Evolutionary conservation across 371 early-diverging fungal genomes (phyloP), one percentile per base, ranked within the genome.

Genomic region (Mortierella sp.): DNA sequence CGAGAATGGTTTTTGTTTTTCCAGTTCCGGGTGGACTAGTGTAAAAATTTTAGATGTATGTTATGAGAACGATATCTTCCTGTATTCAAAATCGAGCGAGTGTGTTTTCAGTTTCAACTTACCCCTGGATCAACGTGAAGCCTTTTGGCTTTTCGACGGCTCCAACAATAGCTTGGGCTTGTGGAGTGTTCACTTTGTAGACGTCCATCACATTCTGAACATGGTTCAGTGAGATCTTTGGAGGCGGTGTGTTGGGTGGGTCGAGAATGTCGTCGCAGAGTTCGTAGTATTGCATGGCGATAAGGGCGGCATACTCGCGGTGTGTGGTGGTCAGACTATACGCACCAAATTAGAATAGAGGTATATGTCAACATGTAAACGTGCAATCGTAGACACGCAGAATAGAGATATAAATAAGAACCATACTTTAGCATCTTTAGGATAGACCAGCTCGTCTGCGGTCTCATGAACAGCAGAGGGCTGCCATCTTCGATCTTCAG

Each of bases 1-100:
- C 92, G 27, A 97, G 80, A 79, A 97, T 95, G 0, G 97, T 96
- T 73, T 94, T 94, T 2, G 98, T 96, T 81, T 98, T 98, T 46
- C 92, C 93, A 55, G 94, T 93, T 28, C 95, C 96, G 24, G 97
- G 95, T 43, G 96, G 95, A 14, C 90, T 88, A 58, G n/a, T n/a
- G n/a, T n/a, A 37, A 37, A 49, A 42, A 39, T 50, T 26, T 44
- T 34, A 32, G 30, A 47, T n/a, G 0, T 9, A 50, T 34, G 37
- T 34, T 1, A 34, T 7, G 37, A 11, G 1, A 34, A 34, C 37
- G 37, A 34, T 34, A n/a, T n/a, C n/a, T n/a, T n/a, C n/a, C n/a
- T n/a, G n/a, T n/a, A n/a, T n/a, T n/a, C n/a, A n/a, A n/a, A n/a
- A n/a, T n/a, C n/a, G n/a, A n/a, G n/a, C n/a, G n/a, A n/a, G n/a